A percentile compares a stretch with the other conserved stretches of the same genome.
phyloP scores from a whole-genome alignment of 495 filamentous ascomycete species.

The Aspergillus asperescens region DNA sequence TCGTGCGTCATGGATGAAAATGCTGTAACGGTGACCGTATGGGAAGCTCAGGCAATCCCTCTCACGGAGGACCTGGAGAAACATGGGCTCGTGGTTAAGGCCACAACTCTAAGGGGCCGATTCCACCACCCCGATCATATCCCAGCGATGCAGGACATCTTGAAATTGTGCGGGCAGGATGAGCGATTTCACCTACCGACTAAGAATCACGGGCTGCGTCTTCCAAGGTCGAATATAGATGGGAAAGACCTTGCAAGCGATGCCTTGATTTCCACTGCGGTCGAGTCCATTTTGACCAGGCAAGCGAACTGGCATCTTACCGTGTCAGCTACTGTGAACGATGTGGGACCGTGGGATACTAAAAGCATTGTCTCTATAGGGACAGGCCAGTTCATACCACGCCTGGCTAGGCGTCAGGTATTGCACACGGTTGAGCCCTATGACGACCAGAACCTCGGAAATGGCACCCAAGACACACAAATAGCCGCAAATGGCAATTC shows the following conservation, averaged over 20 bases:
- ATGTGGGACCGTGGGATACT: background rate
- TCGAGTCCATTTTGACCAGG: constrained; percentile 14
- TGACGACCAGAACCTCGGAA: too few species aligned
- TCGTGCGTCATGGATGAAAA: constrained; percentile 39
- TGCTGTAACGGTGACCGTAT: constrained; percentile 36
- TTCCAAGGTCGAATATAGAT: constrained; percentile 18
- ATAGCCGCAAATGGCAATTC: too few species aligned
- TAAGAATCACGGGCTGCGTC: constrained; percentile 4
- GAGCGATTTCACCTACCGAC: constrained; percentile 16
- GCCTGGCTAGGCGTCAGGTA: too few species aligned
- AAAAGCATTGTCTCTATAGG: background rate
- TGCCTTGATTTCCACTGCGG: constrained; percentile 11
- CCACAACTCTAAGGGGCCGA: constrained; percentile 33
- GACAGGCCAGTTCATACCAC: background rate
- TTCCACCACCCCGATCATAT: constrained; percentile 31
- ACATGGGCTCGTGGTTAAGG: constrained; percentile 22
- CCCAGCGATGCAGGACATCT: constrained; percentile 10
- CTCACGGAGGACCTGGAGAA: constrained; percentile 24
- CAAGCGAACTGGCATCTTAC: constrained; percentile 15
- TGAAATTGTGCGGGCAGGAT: constrained; percentile 13
- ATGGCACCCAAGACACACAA: too few species aligned
- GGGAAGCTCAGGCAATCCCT: constrained; percentile 13
- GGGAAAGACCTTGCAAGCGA: constrained; percentile 10
- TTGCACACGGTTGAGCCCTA: too few species aligned
- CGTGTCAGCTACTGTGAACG: background rate